Conservation (phyloP, 106 monocot genomes). For the Amphibolis antarctica region DNA sequence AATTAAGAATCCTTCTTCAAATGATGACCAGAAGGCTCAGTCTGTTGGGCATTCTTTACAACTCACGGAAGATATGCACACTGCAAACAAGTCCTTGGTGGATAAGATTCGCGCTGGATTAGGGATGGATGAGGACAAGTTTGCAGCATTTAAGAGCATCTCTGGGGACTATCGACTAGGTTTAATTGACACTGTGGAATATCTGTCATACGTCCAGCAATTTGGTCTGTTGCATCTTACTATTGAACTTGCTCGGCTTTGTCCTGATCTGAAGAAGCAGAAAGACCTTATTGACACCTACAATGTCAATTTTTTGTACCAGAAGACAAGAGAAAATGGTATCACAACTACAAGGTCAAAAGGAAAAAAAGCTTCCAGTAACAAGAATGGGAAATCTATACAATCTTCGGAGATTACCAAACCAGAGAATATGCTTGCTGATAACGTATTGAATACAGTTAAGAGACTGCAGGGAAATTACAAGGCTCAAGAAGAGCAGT, state of each 20-base stretch:
- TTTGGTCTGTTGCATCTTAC: conserved; percentile 76
- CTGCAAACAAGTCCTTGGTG: conserved; percentile 70
- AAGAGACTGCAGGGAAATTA: conserved; percentile 44
- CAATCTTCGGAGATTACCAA: neutral
- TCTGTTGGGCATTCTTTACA: neutral
- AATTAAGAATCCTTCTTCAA: neutral
- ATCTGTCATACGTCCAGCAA: conserved; percentile 79
- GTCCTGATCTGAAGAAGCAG: conserved; percentile 70
- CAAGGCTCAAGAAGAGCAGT: conserved; percentile 27
- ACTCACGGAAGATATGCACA: conserved; percentile 19
- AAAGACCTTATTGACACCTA: conserved; percentile 64
- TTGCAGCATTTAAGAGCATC: conserved; percentile 56
- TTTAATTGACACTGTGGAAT: conserved; percentile 47
- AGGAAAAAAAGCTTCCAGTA: conserved; percentile 10
- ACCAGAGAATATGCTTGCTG: conserved; percentile 26
- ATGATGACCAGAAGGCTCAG: neutral
- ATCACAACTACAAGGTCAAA: conserved; percentile 12
- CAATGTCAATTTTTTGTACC: conserved; percentile 28
- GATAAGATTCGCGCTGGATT: conserved; percentile 48
- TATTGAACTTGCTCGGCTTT: conserved; percentile 74
- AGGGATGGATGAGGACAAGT: conserved; percentile 61
- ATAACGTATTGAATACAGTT: conserved; percentile 42
- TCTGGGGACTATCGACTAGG: conserved; percentile 65
- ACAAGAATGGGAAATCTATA: conserved; percentile 39
- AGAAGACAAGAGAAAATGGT: conserved; percentile 27